phyloP scores from a whole-genome alignment of 345 rosid genomes.

The Iberis pinnata region DNA sequence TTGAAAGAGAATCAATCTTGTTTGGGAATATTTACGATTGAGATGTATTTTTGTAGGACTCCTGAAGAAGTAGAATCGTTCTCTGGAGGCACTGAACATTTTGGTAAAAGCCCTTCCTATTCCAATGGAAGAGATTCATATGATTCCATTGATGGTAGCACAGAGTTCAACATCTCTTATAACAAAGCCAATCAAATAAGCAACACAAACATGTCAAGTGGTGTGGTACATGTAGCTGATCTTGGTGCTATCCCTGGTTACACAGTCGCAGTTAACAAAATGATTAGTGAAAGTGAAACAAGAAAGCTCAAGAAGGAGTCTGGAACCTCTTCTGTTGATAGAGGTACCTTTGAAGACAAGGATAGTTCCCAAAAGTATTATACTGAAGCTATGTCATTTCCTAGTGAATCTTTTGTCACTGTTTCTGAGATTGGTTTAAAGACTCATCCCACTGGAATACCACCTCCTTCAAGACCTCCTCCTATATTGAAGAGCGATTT shows the following conservation, averaged over 20 bases:
- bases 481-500: constrained; percentile 41
- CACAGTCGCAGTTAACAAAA: constrained; percentile 51
- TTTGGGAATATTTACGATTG: constrained; percentile 1
- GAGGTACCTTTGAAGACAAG: constrained; percentile 31
- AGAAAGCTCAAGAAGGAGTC: constrained; percentile 13
- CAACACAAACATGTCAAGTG: constrained; percentile 34
- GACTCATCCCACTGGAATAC: constrained; percentile 71
- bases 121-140: constrained; percentile 57
- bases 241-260: constrained; percentile 42
- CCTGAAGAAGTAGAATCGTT: constrained; percentile 55
- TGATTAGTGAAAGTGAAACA: constrained; percentile 15
- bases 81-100: constrained; percentile 55
- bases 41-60: constrained; percentile 45
- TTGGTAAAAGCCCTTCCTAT: constrained; percentile 40
- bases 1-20: too few species aligned
- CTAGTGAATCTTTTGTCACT: constrained; percentile 50
- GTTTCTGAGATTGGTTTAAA: constrained; percentile 69
- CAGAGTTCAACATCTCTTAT: constrained; percentile 65
- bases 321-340: constrained; percentile 22
- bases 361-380: constrained; percentile 29
- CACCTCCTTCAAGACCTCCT: constrained; percentile 83
- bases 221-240: constrained; percentile 43
- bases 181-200: constrained; percentile 46
- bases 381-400: constrained; percentile 35
- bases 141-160: constrained; percentile 46